These are phyloP conservation scores for Dothistroma septosporum DNA, from an alignment of 2,329 filamentous ascomycete species.

Conservation along the genomic window DNA sequence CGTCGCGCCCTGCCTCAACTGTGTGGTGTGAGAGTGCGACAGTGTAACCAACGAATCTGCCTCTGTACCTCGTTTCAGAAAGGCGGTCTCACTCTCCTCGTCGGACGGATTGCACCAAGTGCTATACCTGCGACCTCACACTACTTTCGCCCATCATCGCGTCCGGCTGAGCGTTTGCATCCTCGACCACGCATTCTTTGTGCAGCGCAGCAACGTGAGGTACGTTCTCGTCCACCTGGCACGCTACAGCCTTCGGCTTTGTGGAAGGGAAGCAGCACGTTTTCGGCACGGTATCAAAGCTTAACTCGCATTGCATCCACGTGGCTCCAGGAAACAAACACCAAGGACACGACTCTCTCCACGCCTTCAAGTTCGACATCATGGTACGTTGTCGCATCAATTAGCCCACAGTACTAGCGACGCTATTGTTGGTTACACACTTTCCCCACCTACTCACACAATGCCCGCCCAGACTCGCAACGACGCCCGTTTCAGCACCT, in stretches of 20 bases:
- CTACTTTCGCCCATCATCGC: neutral
- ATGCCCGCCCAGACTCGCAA: conserved; percentile 3
- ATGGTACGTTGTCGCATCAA: neutral
- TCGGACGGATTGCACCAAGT: neutral
- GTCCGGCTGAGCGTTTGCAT: neutral
- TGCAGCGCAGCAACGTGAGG: neutral
- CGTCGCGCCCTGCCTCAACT: neutral
- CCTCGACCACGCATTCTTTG: neutral
- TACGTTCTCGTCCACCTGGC: neutral
- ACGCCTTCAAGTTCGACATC: neutral
- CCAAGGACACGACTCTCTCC: neutral
- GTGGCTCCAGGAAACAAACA: neutral
- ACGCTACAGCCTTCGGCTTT: neutral
- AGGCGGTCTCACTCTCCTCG: neutral
- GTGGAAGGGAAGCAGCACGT: neutral
- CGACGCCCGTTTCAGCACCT: conserved; percentile 40
- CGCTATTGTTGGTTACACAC: neutral
- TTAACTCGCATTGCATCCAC: neutral
- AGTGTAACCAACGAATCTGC: neutral
- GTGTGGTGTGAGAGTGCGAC: neutral
- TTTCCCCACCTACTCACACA: neutral
- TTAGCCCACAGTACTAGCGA: neutral
- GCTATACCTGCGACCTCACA: neutral
- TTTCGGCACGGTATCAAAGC: neutral
- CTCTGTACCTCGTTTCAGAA: neutral